Evolutionary conservation across 805 yeast species (phyloP).

Genomic region (Lachancea dasiensis): DNA sequence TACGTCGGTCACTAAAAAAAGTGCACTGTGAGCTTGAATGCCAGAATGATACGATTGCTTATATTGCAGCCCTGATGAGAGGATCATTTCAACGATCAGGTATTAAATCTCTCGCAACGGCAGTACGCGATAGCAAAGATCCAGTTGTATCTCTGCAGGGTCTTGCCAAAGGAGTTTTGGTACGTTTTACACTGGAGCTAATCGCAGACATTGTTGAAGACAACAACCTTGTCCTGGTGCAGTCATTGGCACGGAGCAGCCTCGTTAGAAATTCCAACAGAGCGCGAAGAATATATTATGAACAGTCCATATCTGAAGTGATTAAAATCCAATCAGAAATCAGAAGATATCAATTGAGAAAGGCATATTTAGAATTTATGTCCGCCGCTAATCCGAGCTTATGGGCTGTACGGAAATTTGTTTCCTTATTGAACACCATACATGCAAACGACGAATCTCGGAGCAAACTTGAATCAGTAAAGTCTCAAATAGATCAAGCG

Average conservation of each 20-base stretch:
- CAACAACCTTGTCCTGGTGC: conserved; percentile 40
- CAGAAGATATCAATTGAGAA: conserved; percentile 59
- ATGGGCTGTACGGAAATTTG: conserved; percentile 68
- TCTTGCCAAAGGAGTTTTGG: conserved; percentile 53
- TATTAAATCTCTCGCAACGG: conserved; percentile 6
- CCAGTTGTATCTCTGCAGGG: conserved; percentile 43
- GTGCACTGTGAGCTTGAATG: background rate
- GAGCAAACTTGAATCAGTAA: conserved; percentile 55
- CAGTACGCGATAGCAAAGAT: conserved; percentile 8
- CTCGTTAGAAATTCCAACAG: conserved; percentile 35
- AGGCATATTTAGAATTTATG: conserved; percentile 68
- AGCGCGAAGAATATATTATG: conserved; percentile 43
- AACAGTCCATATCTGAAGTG: conserved; percentile 49
- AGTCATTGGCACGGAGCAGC: conserved; percentile 49
- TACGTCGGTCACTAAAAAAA: background rate
- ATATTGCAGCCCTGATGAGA: conserved; percentile 2
- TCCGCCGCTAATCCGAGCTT: conserved; percentile 72
- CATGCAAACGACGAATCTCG: conserved; percentile 74
- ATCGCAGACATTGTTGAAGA: conserved; percentile 48
- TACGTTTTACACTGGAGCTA: conserved; percentile 51
- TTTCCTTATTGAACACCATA: conserved; percentile 64
- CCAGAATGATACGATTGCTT: background rate
- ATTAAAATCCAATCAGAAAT: conserved; percentile 69
- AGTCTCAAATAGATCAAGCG: conserved; percentile 62
- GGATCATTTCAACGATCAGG: conserved; percentile 7